Base-by-base conservation (phyloP, 164 flowering plant species). In the Vitis cinerea region DNA sequence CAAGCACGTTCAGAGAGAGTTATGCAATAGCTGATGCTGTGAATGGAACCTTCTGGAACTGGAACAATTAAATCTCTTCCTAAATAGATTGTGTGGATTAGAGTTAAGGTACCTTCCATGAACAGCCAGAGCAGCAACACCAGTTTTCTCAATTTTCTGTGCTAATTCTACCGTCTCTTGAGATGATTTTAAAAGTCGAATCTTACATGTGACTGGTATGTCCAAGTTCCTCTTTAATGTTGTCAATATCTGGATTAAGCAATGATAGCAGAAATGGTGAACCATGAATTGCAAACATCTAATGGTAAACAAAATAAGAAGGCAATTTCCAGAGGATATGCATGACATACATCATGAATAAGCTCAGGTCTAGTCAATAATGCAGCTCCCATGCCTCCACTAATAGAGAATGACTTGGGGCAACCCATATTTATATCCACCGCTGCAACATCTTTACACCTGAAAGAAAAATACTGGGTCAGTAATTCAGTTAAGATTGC, bases 301-400 rank as follows among this genome's bases (percentile, higher is more conserved):
- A 37, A 62, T 3, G 44, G 44, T 10, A 27, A 30, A 59, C 30
- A 27, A 58, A 70, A 62, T 8, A 27, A 53, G 31, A 65, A 61
- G 60, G 17, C 37, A 61, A 3, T 17, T 31, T 12, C 8, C 48
- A 31, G 53, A 37, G 15, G 37, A 68, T 44, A 65, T 48, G 61
- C 27, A 53, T 55, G 10, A 37, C 81, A 63, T 87, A 94, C 98
- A 92, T 94, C 98, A 76, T 91, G 93, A 81, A 92, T 94, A 49
- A 93, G 90, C 60, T 91, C 94, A 27, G 99, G 99, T 67, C 91
- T 92, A 53, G 80, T 12, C 82, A 94, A 78, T 58, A 94, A 72
- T 15, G 98, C 97, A 76, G 99, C 97, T 69, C 99, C 99, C 97
- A 92, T 94, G 77, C 99, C 98, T 69, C 99, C 99, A 81, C 93